phyloP scores from a whole-genome alignment of 2,329 filamentous ascomycete species.

The Tolypocladium inflatum region DNA sequence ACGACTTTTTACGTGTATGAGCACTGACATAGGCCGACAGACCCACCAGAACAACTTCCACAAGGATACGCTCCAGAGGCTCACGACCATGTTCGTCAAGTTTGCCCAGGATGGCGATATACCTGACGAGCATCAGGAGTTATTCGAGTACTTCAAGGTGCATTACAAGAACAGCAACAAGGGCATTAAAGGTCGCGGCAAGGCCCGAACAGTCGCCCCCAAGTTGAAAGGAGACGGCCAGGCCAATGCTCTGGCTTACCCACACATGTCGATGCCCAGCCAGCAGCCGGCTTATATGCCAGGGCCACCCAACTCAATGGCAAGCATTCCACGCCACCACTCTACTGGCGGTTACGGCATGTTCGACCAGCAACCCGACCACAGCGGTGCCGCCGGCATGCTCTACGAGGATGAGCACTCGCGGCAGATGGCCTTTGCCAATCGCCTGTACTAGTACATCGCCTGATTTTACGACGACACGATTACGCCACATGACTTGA shows the following conservation, averaged over 20 bases:
- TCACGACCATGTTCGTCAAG: conserved; percentile 62
- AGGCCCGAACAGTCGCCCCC: conserved; percentile 57
- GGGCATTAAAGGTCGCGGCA: conserved; percentile 92
- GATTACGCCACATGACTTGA: conserved; percentile 1
- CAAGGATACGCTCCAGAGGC: conserved; percentile 55
- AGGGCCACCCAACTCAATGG: conserved; percentile 13
- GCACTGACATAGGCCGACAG: conserved; percentile 27
- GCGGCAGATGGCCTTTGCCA: conserved; percentile 30
- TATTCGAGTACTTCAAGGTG: conserved; percentile 75
- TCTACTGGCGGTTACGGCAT: conserved; percentile 29
- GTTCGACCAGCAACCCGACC: conserved; percentile 35
- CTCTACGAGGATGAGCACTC: conserved; percentile 36
- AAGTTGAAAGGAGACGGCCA: conserved; percentile 17
- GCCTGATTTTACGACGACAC: conserved; percentile 5
- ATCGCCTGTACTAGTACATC: conserved; percentile 30
- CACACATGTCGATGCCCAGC: conserved; percentile 17
- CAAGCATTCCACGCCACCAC: conserved; percentile 19
- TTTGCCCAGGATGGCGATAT: conserved; percentile 48
- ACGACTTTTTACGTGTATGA: background rate
- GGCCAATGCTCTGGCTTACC: conserved; percentile 3
- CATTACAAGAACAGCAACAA: conserved; percentile 99
- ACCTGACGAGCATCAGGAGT: conserved; percentile 58
- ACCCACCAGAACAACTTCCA: conserved; percentile 95
- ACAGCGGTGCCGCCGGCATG: conserved; percentile 17
- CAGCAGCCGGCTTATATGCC: conserved; percentile 13